Evolutionary conservation across 2,329 filamentous ascomycete species (phyloP).

Genomic region (Ophiostoma himal-ulmi): DNA sequence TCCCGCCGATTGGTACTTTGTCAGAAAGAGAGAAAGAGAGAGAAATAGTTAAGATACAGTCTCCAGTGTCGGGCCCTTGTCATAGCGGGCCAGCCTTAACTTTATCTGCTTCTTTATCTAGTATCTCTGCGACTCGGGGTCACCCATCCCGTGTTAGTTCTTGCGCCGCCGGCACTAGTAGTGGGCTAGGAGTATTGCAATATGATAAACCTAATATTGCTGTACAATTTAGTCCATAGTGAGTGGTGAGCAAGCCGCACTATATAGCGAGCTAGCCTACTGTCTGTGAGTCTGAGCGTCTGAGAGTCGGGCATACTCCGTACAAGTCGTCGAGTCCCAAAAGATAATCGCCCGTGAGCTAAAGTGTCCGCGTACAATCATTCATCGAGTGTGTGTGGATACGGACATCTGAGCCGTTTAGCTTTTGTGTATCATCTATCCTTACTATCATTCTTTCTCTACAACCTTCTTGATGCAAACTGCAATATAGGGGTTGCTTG

Average conservation of each 20-base stretch:
- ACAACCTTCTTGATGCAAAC: background rate
- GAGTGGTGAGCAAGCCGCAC: background rate
- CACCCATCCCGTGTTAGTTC: conserved; percentile 1
- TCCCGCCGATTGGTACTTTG: background rate
- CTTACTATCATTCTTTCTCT: background rate
- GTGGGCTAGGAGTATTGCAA: background rate
- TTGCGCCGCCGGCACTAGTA: conserved; percentile 3
- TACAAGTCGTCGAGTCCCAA: background rate
- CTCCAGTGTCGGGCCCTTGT: background rate
- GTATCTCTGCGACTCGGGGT: background rate
- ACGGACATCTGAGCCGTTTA: background rate
- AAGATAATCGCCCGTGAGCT: background rate
- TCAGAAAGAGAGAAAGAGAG: background rate
- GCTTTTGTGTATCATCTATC: background rate
- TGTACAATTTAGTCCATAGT: background rate
- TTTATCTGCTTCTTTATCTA: background rate
- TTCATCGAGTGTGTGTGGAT: background rate
- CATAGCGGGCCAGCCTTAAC: background rate
- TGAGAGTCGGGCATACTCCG: background rate
- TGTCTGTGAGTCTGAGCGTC: background rate
- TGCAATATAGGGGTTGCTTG: background rate
- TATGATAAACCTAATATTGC: background rate
- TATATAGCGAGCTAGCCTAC: background rate
- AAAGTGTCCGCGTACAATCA: background rate
- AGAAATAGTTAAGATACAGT: background rate